Percentiles rank a stretch among this genome's conserved stretches.
Conservation (phyloP, 495 filamentous ascomycete genomes). For the Podospora appendiculata region DNA sequence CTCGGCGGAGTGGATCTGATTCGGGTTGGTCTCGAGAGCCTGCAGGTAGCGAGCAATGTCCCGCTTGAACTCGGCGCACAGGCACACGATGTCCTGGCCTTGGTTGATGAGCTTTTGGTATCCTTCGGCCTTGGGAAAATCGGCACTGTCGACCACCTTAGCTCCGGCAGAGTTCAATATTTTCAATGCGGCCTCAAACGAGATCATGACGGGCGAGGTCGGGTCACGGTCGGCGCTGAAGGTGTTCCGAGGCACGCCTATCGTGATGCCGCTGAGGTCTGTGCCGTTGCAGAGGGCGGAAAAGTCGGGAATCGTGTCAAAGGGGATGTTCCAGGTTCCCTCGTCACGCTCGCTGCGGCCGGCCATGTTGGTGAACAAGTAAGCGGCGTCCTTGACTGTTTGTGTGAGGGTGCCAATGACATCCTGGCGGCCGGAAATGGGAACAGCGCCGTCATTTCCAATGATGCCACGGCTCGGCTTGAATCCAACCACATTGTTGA, state of each 20-base stretch:
- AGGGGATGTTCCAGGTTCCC: neutral
- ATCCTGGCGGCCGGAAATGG: neutral
- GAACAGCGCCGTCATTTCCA: neutral
- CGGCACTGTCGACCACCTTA: neutral
- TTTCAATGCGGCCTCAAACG: neutral
- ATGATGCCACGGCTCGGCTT: neutral
- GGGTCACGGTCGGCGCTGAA: neutral
- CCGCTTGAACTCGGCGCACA: neutral
- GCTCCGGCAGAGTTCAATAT: neutral
- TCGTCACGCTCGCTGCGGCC: neutral
- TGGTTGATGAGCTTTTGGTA: neutral
- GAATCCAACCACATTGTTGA: neutral
- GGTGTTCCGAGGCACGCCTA: neutral
- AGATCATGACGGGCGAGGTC: neutral
- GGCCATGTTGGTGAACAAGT: neutral
- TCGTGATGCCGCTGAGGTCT: neutral
- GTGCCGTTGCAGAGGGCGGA: neutral
- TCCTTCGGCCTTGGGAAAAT: neutral
- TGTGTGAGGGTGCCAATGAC: neutral
- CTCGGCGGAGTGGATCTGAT: neutral
- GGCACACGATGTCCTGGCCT: neutral
- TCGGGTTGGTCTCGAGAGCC: neutral
- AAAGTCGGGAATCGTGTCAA: neutral
- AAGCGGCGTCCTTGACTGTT: slow-evolving; percentile 1
- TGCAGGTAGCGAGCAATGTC: slow-evolving; percentile 1